A percentile compares a stretch with the other conserved stretches of the same genome.
Conservation (phyloP, 2,329 filamentous ascomycete genomes). For the Corinectria fuckeliana region DNA sequence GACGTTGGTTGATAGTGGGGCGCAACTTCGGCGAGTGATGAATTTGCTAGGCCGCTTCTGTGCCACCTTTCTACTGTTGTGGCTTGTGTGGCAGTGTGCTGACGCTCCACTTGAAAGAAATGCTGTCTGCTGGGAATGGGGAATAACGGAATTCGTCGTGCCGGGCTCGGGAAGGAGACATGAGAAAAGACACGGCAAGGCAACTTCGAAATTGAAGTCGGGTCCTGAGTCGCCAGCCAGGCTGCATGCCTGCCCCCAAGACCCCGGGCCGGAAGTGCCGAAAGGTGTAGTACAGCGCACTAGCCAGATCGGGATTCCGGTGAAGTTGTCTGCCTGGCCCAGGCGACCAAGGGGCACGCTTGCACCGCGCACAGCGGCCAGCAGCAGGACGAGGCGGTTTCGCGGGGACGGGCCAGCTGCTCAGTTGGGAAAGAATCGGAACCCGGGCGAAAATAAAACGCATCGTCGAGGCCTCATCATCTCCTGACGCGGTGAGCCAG, state of each 20-base stretch:
- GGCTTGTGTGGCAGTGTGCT: background rate
- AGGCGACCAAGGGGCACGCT: background rate
- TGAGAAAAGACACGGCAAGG: background rate
- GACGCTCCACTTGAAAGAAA: background rate
- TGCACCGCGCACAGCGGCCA: background rate
- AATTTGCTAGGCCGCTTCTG: background rate
- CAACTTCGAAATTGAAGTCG: too few species aligned
- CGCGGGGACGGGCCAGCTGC: conserved; percentile 12
- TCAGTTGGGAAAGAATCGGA: conserved; percentile 20
- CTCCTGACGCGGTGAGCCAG: conserved; percentile 33
- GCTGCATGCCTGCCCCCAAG: conserved; percentile 7
- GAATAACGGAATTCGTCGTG: background rate
- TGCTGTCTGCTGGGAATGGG: background rate
- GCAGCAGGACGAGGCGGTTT: conserved; percentile 3
- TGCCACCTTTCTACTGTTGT: background rate
- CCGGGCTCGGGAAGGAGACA: background rate
- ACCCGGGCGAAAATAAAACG: conserved; percentile 20
- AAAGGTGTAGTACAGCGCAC: conserved; percentile 19
- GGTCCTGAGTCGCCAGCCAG: too few species aligned
- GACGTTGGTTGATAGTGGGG: conserved; percentile 31
- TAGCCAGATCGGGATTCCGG: conserved; percentile 17
- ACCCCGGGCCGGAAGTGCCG: conserved; percentile 19
- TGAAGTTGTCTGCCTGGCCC: conserved; percentile 5
- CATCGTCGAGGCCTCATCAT: conserved; percentile 27
- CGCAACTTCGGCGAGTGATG: background rate